These are phyloP conservation scores for Chenopodium formosanum DNA, from an alignment of 148 eudicot species.

Conservation along the genomic window DNA sequence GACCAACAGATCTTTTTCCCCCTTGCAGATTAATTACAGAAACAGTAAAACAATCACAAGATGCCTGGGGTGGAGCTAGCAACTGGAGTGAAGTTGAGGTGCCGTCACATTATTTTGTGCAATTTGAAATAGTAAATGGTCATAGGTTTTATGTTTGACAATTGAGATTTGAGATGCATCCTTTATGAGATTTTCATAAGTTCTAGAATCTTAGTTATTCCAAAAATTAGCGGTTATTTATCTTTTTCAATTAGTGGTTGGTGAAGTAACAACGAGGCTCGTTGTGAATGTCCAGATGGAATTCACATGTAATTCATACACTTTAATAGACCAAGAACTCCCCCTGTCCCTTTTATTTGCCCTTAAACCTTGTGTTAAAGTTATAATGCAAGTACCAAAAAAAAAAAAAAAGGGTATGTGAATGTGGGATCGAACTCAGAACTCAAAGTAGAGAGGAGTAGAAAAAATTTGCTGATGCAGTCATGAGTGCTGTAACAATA, in stretches of 20 bases:
- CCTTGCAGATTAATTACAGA: constrained; percentile 69
- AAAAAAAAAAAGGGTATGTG: too few relatives aligned
- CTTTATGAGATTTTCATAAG: not conserved
- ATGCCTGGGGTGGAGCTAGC: constrained; percentile 57
- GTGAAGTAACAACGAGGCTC: not conserved
- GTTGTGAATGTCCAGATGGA: not conserved
- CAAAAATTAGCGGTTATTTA: not conserved
- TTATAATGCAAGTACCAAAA: too few relatives aligned
- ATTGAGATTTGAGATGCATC: not conserved
- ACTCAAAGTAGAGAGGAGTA: too few relatives aligned
- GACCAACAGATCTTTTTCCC: not conserved
- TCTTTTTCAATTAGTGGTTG: not conserved
- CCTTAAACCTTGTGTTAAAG: too few relatives aligned
- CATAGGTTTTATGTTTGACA: not conserved
- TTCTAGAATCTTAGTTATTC: too few relatives aligned
- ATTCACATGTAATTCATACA: too few relatives aligned
- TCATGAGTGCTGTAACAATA: too few relatives aligned
- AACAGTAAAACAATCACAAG: constrained; percentile 69
- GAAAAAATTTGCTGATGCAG: too few relatives aligned
- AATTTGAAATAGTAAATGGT: not conserved
- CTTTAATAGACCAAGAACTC: too few relatives aligned
- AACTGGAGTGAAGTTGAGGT: constrained; percentile 90
- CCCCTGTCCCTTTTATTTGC: too few relatives aligned
- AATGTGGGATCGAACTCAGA: too few relatives aligned
- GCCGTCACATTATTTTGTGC: constrained; percentile 14